These are phyloP conservation scores for Ceratopteris richardii DNA, from an alignment of 75 land plant species.

Conservation along the genomic window DNA sequence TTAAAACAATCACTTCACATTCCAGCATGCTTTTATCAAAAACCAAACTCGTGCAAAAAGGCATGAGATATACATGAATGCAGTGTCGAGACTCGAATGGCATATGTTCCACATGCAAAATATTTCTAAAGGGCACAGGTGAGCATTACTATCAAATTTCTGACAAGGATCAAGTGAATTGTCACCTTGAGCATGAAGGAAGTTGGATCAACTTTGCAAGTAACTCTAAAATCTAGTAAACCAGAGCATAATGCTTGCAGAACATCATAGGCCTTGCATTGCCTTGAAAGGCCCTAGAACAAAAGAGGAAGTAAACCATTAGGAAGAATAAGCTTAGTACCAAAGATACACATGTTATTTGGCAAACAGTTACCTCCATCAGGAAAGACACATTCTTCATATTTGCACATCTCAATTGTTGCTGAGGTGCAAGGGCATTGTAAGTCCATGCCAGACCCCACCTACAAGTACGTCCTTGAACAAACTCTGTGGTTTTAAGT, in stretches of 20 bases:
- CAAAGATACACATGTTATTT: neutral
- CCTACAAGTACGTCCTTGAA: conserved; percentile 83
- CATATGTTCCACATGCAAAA: no score
- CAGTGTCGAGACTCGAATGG: no score
- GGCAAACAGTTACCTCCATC: conserved; percentile 47
- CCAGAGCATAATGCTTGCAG: conserved; percentile 48
- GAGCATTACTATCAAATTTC: conserved; percentile 3
- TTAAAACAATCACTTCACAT: no score
- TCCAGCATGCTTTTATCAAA: no score
- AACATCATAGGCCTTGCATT: conserved; percentile 48
- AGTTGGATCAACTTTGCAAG: conserved; percentile 39
- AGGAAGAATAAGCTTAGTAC: neutral
- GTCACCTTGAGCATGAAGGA: conserved; percentile 54
- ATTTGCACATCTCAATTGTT: conserved; percentile 10
- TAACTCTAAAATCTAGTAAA: conserved; percentile 35
- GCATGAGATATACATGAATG: no score
- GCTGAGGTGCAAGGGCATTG: conserved; percentile 23
- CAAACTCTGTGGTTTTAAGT: conserved; percentile 90
- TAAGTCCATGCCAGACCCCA: conserved; percentile 99
- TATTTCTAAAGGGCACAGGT: no score
- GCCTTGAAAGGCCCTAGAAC: conserved; percentile 55
- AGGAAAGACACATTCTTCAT: conserved; percentile 53
- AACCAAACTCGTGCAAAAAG: no score
- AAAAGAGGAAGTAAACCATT: neutral
- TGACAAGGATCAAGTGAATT: no score